Conservation (phyloP, 495 filamentous ascomycete genomes). For the Penicillium fimorum region DNA sequence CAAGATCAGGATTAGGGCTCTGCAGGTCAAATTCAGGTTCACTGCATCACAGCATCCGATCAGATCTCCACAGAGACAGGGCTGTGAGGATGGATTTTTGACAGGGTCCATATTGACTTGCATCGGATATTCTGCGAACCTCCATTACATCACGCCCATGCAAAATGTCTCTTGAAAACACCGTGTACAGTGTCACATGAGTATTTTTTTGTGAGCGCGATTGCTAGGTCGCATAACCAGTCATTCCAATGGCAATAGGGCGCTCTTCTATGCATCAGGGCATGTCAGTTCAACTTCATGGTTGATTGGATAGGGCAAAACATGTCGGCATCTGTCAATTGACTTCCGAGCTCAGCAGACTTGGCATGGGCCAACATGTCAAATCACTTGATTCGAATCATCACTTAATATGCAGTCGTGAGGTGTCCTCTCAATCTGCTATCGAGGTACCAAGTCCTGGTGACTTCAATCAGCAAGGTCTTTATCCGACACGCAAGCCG, state of each 20-base stretch:
- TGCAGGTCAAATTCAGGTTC: background rate
- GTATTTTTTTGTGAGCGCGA: background rate
- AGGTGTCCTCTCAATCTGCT: background rate
- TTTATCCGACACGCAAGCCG: background rate
- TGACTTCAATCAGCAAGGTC: background rate
- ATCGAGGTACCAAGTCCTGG: background rate
- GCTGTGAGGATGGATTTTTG: too few species aligned
- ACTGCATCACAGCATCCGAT: background rate
- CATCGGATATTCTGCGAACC: background rate
- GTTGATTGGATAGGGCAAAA: too few species aligned
- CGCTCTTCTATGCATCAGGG: background rate
- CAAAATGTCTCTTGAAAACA: background rate
- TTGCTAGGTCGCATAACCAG: background rate
- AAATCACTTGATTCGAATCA: background rate
- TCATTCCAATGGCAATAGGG: background rate
- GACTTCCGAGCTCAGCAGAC: background rate
- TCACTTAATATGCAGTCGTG: background rate
- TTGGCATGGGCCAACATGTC: too few species aligned
- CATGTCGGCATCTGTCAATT: background rate
- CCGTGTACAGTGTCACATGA: background rate
- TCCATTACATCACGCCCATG: background rate
- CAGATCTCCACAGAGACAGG: background rate
- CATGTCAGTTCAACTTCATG: background rate
- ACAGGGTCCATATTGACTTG: background rate
- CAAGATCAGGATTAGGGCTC: slow-evolving; percentile 12